Percentiles rank a stretch among this genome's conserved stretches.
phyloP scores from a whole-genome alignment of 306 rosid genomes.

The Arachis stenosperma region DNA sequence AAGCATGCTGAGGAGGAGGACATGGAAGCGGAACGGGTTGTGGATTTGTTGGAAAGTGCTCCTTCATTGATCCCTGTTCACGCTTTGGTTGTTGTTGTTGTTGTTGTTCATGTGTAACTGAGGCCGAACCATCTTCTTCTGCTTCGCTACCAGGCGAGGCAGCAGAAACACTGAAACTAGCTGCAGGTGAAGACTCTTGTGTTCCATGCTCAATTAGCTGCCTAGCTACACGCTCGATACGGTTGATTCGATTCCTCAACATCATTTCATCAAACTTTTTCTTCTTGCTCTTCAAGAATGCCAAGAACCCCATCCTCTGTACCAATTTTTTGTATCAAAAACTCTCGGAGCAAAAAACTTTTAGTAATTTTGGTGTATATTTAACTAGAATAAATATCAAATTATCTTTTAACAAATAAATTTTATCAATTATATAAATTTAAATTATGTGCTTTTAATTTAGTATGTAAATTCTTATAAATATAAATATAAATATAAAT shows the following conservation, averaged over 20 bases:
- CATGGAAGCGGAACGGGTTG: conserved; percentile 93
- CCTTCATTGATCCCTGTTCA: conserved; percentile 48
- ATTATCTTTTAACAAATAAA: too few species aligned
- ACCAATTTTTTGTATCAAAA: too few species aligned
- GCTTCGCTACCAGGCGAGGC: conserved; percentile 75
- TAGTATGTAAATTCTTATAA: too few species aligned
- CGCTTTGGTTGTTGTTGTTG: conserved; percentile 53
- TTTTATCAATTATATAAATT: too few species aligned
- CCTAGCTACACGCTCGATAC: conserved; percentile 48
- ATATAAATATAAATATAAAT: too few species aligned
- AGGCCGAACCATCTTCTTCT: conserved; percentile 58
- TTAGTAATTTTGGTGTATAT: not conserved
- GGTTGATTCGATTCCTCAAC: conserved; percentile 34
- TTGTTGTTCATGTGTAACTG: conserved; percentile 58
- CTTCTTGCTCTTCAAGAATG: conserved; percentile 67
- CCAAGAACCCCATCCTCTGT: conserved; percentile 76
- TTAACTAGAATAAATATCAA: too few species aligned
- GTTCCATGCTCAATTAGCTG: conserved; percentile 53
- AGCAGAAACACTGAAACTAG: conserved; percentile 48
- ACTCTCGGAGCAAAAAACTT: conserved; percentile 18
- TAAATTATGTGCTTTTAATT: too few species aligned
- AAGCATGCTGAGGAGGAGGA: conserved; percentile 36
- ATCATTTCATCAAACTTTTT: conserved; percentile 53
- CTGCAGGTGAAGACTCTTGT: too few species aligned
- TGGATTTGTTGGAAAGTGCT: conserved; percentile 49